phyloP scores from a whole-genome alignment of 495 filamentous ascomycete genomes.

The Hypoxylon lenormandii region DNA sequence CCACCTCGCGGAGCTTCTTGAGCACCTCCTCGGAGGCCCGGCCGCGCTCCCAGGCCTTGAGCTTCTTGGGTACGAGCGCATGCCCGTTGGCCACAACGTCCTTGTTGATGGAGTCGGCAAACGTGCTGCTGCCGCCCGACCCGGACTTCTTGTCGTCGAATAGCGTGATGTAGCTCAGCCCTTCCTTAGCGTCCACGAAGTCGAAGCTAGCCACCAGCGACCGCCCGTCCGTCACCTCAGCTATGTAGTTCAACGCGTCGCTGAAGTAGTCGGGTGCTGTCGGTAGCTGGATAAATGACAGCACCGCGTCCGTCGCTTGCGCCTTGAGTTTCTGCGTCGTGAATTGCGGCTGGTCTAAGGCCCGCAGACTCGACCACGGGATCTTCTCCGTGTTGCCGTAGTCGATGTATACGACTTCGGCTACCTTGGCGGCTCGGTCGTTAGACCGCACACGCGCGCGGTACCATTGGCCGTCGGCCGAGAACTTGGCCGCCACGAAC shows the following conservation, averaged over 20 bases:
- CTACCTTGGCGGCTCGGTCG: constrained; percentile 86
- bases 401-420: constrained; percentile 93
- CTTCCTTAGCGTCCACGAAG: constrained; percentile 76
- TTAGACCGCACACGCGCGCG: constrained; percentile 89
- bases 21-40: constrained; percentile 75
- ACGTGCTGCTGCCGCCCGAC: constrained; percentile 31
- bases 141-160: constrained; percentile 77
- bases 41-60: constrained; percentile 86
- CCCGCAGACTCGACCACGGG: constrained; percentile 83
- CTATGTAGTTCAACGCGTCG: constrained; percentile 79
- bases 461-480: constrained; percentile 91
- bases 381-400: constrained; percentile 93
- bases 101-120: constrained; percentile 80
- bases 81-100: constrained; percentile 84
- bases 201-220: constrained; percentile 92
- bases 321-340: constrained; percentile 78
- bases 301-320: constrained; percentile 86
- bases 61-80: constrained; percentile 87
- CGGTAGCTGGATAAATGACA: constrained; percentile 92
- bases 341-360: constrained; percentile 82
- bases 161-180: constrained; percentile 83
- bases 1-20: constrained; percentile 71
- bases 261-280: constrained; percentile 77
- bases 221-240: constrained; percentile 71
- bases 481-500: constrained; percentile 88